A percentile compares a stretch with the other conserved stretches of the same genome.
Conservation (phyloP, 257 asterid genomes). For the Cruciata laevipes region DNA sequence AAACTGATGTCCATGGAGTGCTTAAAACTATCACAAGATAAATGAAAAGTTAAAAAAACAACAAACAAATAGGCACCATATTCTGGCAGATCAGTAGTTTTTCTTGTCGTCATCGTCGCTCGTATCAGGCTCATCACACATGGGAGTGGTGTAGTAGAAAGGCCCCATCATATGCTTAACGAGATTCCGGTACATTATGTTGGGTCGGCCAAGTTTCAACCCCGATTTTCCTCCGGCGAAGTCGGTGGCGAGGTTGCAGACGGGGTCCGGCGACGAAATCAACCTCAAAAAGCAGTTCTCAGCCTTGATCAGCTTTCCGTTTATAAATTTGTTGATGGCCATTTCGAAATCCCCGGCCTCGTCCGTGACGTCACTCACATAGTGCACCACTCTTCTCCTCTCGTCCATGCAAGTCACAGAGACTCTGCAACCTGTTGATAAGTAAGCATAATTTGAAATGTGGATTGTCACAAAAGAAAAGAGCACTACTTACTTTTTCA, state of each 20-base stretch:
- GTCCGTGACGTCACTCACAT: conserved; percentile 70
- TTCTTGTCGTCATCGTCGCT: conserved; percentile 21
- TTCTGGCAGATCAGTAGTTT: conserved; percentile 15
- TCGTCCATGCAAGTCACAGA: conserved; percentile 69
- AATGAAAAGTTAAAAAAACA: neutral
- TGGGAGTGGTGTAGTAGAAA: conserved; percentile 79
- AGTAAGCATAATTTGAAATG: no score
- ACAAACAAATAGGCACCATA: neutral
- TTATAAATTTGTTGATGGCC: conserved; percentile 25
- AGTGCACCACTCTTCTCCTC: conserved; percentile 55
- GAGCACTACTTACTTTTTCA: no score
- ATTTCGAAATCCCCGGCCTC: conserved; percentile 52
- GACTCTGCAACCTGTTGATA: conserved; percentile 69
- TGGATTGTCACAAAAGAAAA: no score
- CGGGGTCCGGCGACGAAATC: conserved; percentile 75
- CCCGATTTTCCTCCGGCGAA: conserved; percentile 77
- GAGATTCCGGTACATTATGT: conserved; percentile 49
- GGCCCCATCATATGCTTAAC: conserved; percentile 52
- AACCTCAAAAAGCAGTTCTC: conserved; percentile 62
- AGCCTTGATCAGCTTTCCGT: conserved; percentile 47
- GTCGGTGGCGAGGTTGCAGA: conserved; percentile 73
- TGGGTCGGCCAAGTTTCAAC: conserved; percentile 55
- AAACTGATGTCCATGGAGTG: neutral
- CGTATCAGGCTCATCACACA: conserved; percentile 84
- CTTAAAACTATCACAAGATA: neutral